A percentile compares a stretch with the other conserved stretches of the same genome.
phyloP scores from a whole-genome alignment of 2,329 filamentous ascomycete species.

The Exophiala sp. region DNA sequence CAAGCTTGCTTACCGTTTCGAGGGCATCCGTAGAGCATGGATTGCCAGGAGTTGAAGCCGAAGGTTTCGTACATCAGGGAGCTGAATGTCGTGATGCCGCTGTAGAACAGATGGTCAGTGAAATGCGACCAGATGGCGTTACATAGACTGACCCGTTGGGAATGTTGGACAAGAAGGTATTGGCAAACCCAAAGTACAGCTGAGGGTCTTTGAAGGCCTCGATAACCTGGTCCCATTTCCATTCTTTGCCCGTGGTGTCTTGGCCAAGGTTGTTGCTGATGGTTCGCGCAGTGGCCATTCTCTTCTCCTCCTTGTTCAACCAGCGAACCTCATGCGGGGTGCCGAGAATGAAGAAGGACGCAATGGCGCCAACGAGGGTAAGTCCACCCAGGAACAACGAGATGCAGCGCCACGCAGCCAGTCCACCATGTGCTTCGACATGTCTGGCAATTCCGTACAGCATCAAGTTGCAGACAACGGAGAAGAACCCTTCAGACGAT shows the following conservation, averaged over 20 bases:
- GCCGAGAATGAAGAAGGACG: conserved; percentile 27
- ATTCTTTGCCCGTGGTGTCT: conserved; percentile 25
- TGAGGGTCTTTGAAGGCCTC: conserved; percentile 9
- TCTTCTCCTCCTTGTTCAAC: conserved; percentile 19
- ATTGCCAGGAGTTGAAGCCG: conserved; percentile 31
- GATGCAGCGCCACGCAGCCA: conserved; percentile 25
- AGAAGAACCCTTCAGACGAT: conserved; percentile 35
- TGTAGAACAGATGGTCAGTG: conserved; percentile 1
- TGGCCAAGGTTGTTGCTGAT: conserved; percentile 24
- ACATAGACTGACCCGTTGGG: conserved; percentile 15
- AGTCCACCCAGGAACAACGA: conserved; percentile 24
- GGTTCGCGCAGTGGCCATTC: conserved; percentile 26
- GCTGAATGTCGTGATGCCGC: conserved; percentile 14
- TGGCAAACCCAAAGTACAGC: conserved; percentile 11
- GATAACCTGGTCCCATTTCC: conserved; percentile 21
- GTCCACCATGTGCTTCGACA: conserved; percentile 20
- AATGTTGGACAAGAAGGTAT: conserved; percentile 10
- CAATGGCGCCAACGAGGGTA: conserved; percentile 23
- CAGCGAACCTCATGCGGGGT: conserved; percentile 30
- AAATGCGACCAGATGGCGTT: no score
- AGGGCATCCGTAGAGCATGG: conserved; percentile 34
- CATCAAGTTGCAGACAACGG: conserved; percentile 25
- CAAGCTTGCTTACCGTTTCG: conserved; percentile 18
- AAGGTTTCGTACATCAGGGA: conserved; percentile 27
- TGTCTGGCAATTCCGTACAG: conserved; percentile 22